Percentiles rank a stretch among this genome's conserved stretches.
Evolutionary conservation across 1,284 basidiomycete species (phyloP).

Genomic region (Leccinum subspadiceum): DNA sequence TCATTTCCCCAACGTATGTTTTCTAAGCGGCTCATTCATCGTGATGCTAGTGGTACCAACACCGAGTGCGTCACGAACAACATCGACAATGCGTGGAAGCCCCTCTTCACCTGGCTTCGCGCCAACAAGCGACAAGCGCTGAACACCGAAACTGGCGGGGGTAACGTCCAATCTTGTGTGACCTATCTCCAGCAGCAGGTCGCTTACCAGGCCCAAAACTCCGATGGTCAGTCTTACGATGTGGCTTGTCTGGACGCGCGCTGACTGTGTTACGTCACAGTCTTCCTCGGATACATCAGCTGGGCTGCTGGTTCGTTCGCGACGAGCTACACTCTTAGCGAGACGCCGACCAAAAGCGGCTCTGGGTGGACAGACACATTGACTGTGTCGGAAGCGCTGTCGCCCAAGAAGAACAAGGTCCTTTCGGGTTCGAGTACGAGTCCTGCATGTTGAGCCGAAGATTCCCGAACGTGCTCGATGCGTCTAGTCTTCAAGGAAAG

Average conservation of each 20-base stretch:
- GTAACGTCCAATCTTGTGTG: conserved; percentile 48
- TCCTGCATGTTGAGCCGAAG: conserved; percentile 6
- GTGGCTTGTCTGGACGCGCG: not conserved
- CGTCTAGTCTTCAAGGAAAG: not conserved
- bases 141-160: conserved; percentile 64
- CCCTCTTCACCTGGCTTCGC: conserved; percentile 50
- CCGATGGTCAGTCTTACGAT: conserved; percentile 40
- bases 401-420: conserved; percentile 33
- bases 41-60: conserved; percentile 20
- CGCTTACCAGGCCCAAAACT: conserved; percentile 50
- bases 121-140: conserved; percentile 57
- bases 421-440: not conserved
- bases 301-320: conserved; percentile 44
- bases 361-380: conserved; percentile 42
- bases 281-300: conserved; percentile 44
- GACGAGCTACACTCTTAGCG: conserved; percentile 35
- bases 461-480: not conserved
- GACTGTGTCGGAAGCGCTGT: conserved; percentile 41
- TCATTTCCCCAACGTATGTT: conserved; percentile 6
- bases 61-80: conserved; percentile 50
- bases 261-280: conserved; percentile 14
- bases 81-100: conserved; percentile 47
- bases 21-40: conserved; percentile 3
- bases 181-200: conserved; percentile 48
- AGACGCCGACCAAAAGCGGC: conserved; percentile 38